Evolutionary conservation across 2,329 filamentous ascomycete species (phyloP), one percentile per base, ranked within the genome.

Genomic region (Talaromyces piceae): DNA sequence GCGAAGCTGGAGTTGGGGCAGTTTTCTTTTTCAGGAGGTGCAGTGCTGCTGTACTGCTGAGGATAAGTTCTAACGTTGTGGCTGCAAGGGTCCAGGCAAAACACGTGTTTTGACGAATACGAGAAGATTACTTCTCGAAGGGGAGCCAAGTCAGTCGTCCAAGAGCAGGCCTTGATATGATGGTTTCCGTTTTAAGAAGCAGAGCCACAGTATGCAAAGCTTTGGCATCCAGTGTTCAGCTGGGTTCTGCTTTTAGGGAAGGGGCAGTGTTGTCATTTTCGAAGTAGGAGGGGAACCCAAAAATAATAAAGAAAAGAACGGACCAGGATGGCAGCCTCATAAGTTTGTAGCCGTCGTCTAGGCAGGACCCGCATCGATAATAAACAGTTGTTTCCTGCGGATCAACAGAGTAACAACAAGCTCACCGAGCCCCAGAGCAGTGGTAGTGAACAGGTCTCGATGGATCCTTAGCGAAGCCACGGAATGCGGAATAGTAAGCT

Each of bases 41-140:
- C 20, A 23, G 18, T 11, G 8, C n/a, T n/a, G n/a, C n/a, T n/a
- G n/a, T 41, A 22, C 37, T 23, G 37, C 37, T 41, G 6, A n/a
- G 12, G 23, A 4, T 41, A 41, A 22, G n/a, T n/a, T 43, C 23
- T 43, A 43, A 43, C 20, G 39, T 22, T 12, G 20, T 11, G 39
- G 13, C 39, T 43, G 39, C 39, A 43, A 25, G 39, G 39, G 39
- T 43, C 33, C 20, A 43, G 39, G 39, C 22, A 43, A n/a, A 43
- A 43, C 39, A 43, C 39, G 39, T 43, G 39, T 37, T n/a, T 41
- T 43, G 39, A 26, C 22, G 39, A 43, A 43, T 43, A 43, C 20
- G 39, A 43, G 39, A 23, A 43, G 20, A 43, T 13, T 22, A 25
- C 39, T 43, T 43, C 39, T 43, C 20, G 39, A 43, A 43, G 39